Conservation (phyloP, 225 moss, liverwort and hornwort genomes). For the Antitrichia curtipendula region DNA sequence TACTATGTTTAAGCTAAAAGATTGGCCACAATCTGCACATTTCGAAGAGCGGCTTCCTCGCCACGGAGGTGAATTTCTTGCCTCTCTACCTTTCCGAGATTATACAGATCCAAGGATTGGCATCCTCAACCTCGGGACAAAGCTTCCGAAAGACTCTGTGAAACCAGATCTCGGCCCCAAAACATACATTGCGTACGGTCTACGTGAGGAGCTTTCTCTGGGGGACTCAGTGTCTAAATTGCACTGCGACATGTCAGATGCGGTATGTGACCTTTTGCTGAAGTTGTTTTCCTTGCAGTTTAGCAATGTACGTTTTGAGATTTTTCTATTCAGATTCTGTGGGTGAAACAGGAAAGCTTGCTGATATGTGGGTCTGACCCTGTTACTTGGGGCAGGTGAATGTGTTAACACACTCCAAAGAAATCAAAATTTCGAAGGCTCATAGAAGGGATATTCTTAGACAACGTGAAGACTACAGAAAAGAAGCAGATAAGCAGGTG, state of each 20-base stretch:
- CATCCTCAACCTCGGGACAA: conserved; percentile 48
- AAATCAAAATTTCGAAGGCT: not conserved
- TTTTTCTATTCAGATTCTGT: not conserved
- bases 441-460: not conserved
- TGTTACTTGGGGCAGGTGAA: conserved; percentile 27
- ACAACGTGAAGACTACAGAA: conserved; percentile 2
- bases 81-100: conserved; percentile 41
- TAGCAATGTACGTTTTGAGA: not conserved
- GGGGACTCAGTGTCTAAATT: conserved; percentile 65
- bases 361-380: not conserved
- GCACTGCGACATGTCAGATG: conserved; percentile 76
- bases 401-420: conserved; percentile 47
- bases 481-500: not conserved
- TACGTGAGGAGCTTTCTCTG: conserved; percentile 43
- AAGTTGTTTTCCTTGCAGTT: not conserved
- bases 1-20: conserved; percentile 50
- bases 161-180: conserved; percentile 70
- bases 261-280: conserved; percentile 12
- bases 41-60: conserved; percentile 63
- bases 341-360: not conserved
- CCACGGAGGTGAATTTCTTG: conserved; percentile 52
- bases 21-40: conserved; percentile 47
- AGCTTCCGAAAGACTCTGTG: conserved; percentile 39
- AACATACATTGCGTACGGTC: conserved; percentile 67
- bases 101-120: conserved; percentile 50